phyloP scores from a whole-genome alignment of 2,329 filamentous ascomycete species.

The Hypomyces rosellus region DNA sequence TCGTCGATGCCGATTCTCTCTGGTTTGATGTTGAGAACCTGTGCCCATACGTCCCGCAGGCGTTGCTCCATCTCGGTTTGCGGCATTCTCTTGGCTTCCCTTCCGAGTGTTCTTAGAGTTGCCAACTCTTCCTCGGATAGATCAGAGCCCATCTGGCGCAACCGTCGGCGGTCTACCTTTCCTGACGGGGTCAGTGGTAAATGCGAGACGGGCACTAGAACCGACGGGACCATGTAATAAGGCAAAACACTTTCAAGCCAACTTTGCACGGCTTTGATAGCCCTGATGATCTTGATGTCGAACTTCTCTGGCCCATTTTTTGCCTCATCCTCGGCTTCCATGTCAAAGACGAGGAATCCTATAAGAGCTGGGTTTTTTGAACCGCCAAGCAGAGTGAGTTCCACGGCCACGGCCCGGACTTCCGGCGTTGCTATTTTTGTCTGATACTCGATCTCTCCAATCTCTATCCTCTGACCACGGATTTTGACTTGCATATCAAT shows the following conservation, averaged over 20 bases:
- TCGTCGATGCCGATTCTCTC: constrained; percentile 22
- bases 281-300: too few species aligned
- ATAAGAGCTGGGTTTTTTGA: background rate
- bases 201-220: background rate
- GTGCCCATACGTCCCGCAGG: constrained; percentile 20
- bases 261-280: background rate
- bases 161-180: background rate
- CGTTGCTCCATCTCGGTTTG: background rate
- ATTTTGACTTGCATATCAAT: constrained; percentile 50
- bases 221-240: background rate
- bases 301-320: too few species aligned
- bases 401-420: background rate
- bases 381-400: background rate
- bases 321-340: too few species aligned
- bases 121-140: background rate
- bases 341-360: background rate
- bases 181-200: background rate
- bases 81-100: background rate
- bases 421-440: background rate
- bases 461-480: constrained; percentile 45
- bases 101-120: background rate
- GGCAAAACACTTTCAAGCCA: background rate
- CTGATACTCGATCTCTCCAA: constrained; percentile 17
- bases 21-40: constrained; percentile 24
- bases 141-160: background rate